A percentile compares a stretch with the other conserved stretches of the same genome.
These are phyloP conservation scores for Durotheca rogersii DNA, from an alignment of 495 filamentous ascomycete genomes.

Conservation along the genomic window DNA sequence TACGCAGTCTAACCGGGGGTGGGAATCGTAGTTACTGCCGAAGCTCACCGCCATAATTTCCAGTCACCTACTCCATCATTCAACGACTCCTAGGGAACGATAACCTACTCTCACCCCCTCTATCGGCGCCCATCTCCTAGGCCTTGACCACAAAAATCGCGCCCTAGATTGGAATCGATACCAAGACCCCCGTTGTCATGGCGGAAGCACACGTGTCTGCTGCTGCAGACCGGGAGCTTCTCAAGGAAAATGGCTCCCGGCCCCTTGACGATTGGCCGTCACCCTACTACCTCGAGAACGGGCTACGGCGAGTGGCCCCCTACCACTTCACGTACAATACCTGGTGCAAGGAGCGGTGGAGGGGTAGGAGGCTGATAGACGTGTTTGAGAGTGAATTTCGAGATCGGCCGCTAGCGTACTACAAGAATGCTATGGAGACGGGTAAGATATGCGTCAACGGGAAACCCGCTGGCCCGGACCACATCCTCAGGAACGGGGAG, in stretches of 20 bases:
- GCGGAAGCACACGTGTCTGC: too few species aligned
- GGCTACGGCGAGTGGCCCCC: conserved; percentile 77
- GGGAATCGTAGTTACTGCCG: conserved; percentile 20
- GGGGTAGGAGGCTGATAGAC: conserved; percentile 70
- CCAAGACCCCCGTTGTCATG: too few species aligned
- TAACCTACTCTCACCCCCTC: too few species aligned
- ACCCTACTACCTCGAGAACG: conserved; percentile 77
- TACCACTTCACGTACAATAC: conserved; percentile 96
- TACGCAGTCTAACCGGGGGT: too few species aligned
- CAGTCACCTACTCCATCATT: neutral
- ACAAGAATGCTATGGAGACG: conserved; percentile 75
- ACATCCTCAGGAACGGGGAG: conserved; percentile 58
- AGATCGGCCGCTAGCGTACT: conserved; percentile 84
- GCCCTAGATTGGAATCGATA: too few species aligned
- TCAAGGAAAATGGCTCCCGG: conserved; percentile 46
- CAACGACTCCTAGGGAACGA: too few species aligned
- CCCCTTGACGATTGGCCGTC: conserved; percentile 62
- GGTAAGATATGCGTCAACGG: conserved; percentile 76
- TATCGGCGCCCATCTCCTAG: neutral
- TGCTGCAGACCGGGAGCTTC: neutral
- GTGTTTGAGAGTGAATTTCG: conserved; percentile 84
- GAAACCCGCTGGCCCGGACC: conserved; percentile 54
- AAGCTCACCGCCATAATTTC: conserved; percentile 36
- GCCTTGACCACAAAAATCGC: too few species aligned
- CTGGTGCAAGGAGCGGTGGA: conserved; percentile 86